These are phyloP conservation scores for Cladosporium phlei DNA, from an alignment of 2,329 filamentous ascomycete genomes.

Conservation along the genomic window DNA sequence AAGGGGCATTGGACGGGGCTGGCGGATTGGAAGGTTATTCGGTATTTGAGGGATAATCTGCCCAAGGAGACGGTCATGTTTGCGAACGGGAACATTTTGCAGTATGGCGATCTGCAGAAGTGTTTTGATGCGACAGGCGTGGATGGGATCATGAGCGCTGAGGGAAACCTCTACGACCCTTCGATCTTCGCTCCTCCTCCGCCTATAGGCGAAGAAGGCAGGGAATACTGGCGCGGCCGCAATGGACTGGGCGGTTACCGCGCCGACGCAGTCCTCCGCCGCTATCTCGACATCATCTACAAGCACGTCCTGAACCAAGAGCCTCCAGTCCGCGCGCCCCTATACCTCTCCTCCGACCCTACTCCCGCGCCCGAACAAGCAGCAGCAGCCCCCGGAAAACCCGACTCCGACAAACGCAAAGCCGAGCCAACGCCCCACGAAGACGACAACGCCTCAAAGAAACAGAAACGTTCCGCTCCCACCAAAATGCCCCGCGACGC, in stretches of 20 bases:
- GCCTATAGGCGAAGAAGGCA: slow-evolving; percentile 57
- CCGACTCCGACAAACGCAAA: slow-evolving; percentile 22
- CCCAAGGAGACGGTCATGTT: slow-evolving; percentile 89
- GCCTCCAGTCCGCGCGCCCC: slow-evolving; percentile 62
- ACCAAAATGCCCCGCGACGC: slow-evolving; percentile 29
- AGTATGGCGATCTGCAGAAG: slow-evolving; percentile 67
- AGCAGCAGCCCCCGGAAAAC: slow-evolving; percentile 12
- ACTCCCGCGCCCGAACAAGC: slow-evolving; percentile 29
- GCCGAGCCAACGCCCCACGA: slow-evolving; percentile 18
- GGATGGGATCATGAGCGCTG: slow-evolving; percentile 92
- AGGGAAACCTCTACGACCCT: slow-evolving; percentile 90
- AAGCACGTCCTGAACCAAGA: slow-evolving; percentile 64
- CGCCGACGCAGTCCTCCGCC: slow-evolving; percentile 78
- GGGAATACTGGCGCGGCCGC: slow-evolving; percentile 80
- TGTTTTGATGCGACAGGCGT: slow-evolving; percentile 81
- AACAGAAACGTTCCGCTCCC: slow-evolving; percentile 37
- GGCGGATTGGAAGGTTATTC: slow-evolving; percentile 85
- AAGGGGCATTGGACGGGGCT: slow-evolving; percentile 93
- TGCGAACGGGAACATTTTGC: slow-evolving; percentile 90
- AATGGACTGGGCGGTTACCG: slow-evolving; percentile 80
- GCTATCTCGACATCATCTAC: slow-evolving; percentile 89
- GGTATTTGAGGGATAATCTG: slow-evolving; percentile 74
- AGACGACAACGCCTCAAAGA: slow-evolving; percentile 43
- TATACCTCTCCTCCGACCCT: slow-evolving; percentile 63
- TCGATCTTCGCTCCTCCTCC: slow-evolving; percentile 74